Conservation (phyloP, 306 rosid species). For the Luffa acutangula region DNA sequence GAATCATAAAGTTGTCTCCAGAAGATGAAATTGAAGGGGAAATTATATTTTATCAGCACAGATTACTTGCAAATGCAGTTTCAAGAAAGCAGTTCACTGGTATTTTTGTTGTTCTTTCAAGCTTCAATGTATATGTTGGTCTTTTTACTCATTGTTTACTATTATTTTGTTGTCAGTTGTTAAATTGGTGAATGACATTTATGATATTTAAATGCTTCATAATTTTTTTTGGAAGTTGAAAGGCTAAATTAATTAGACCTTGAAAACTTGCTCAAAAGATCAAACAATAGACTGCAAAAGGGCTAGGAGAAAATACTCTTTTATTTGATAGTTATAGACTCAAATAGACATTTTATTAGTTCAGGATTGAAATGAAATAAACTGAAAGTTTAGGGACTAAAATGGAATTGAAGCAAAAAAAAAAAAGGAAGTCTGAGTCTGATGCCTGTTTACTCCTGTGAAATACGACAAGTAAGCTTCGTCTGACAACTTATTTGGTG, state of each 20-base stretch:
- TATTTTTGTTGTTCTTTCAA: conserved; percentile 16
- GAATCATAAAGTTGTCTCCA: conserved; percentile 38
- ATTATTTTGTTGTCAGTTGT: too few relatives aligned
- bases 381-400: not conserved
- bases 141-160: not conserved
- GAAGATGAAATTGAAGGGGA: conserved; percentile 91
- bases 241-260: too few relatives aligned
- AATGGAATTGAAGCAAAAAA: not conserved
- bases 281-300: not conserved
- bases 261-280: not conserved
- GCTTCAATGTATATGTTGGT: conserved; percentile 5
- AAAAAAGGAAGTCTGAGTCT: not conserved
- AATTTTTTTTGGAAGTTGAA: too few relatives aligned
- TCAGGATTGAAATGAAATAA: not conserved
- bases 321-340: not conserved
- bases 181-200: too few relatives aligned
- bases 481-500: not conserved
- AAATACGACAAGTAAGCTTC: not conserved
- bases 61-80: conserved; percentile 49
- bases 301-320: not conserved
- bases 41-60: conserved; percentile 62
- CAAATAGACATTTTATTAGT: not conserved
- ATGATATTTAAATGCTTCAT: too few relatives aligned
- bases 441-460: not conserved
- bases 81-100: conserved; percentile 56